Evolutionary conservation across 2,329 filamentous ascomycete species (phyloP), one percentile per base, ranked within the genome.

Genomic region (Monosporascus sp.): DNA sequence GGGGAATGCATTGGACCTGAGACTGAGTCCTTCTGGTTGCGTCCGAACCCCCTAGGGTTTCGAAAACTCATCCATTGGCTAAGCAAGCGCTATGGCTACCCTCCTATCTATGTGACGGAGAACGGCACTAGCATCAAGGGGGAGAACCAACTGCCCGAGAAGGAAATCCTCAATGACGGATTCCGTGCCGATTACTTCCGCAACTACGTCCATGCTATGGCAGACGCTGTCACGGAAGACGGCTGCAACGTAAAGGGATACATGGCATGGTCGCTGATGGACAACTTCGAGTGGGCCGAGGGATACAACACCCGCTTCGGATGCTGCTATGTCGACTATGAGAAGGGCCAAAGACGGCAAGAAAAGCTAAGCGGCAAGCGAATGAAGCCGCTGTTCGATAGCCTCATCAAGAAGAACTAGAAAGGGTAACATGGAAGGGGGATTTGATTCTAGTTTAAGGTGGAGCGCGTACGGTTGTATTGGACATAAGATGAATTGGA

Each of bases 271-370:
- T 91, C 86, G 68, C 78, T 96, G 59, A 82, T 96, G 80, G 91
- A 95, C 72, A 93, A 93, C 75, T 93, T 93, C 64, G 89, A 93
- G 72, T 93, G 89, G 89, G 88, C 90, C n/a, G 90, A 95, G 69
- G 90, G 90, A 11, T 96, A 93, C 66, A 86, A 89, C 74, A 94
- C 89, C 44, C 81, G 90, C 41, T 27, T 27, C 26, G 69, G 90
- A 2, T n/a, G n/a, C n/a, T n/a, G n/a, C n/a, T n/a, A n/a, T n/a
- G n/a, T n/a, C n/a, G 22, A 45, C 41, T 45, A 45, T 17, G 41
- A 45, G 9, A 9, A 45, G 2, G 20, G 20, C 8, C 41, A 45
- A 17, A 26, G 8, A 22, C 41, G 41, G 6, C 19, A 19, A 26
- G 20, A 24, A 26, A 45, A 24, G 40, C 40, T 43, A 11, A 45